These are phyloP conservation scores for Pulveroboletus sp. DNA, from an alignment of 768 basidiomycete species.

Conservation along the genomic window DNA sequence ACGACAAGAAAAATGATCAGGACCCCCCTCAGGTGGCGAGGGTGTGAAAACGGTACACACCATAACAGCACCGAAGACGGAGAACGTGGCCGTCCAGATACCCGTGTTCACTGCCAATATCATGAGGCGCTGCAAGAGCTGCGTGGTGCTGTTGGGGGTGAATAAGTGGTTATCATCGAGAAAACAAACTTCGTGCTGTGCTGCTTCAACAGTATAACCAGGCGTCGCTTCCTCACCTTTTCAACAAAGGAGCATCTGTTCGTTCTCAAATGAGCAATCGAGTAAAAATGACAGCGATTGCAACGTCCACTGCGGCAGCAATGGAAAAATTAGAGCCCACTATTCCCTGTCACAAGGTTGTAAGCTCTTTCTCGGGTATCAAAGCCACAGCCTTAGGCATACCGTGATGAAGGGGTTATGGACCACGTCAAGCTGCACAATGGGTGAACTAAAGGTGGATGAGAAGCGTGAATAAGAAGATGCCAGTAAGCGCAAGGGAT, in stretches of 20 bases:
- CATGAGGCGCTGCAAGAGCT: neutral
- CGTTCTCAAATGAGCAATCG: neutral
- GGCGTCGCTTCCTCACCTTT: neutral
- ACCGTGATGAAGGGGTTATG: neutral
- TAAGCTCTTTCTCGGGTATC: neutral
- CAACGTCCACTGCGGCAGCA: neutral
- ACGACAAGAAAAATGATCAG: neutral
- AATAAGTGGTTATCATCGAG: too few relatives aligned
- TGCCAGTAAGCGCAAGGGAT: neutral
- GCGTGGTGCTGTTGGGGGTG: neutral
- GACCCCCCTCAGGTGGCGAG: too few relatives aligned
- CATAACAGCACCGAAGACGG: constrained; percentile 35
- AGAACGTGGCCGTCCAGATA: constrained; percentile 49
- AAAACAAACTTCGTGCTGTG: too few relatives aligned
- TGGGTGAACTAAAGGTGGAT: too few relatives aligned
- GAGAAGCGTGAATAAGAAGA: too few relatives aligned
- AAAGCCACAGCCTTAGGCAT: neutral
- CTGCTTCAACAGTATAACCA: too few relatives aligned
- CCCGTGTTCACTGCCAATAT: constrained; percentile 15
- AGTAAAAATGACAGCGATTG: neutral
- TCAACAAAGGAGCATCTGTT: neutral
- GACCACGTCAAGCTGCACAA: neutral
- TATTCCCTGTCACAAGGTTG: neutral
- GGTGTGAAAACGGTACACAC: too few relatives aligned
- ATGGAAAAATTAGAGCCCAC: neutral